A percentile compares a stretch with the other conserved stretches of the same genome.
phyloP scores from a whole-genome alignment of 2,329 filamentous ascomycete genomes.

The Anisogramma anomala region DNA sequence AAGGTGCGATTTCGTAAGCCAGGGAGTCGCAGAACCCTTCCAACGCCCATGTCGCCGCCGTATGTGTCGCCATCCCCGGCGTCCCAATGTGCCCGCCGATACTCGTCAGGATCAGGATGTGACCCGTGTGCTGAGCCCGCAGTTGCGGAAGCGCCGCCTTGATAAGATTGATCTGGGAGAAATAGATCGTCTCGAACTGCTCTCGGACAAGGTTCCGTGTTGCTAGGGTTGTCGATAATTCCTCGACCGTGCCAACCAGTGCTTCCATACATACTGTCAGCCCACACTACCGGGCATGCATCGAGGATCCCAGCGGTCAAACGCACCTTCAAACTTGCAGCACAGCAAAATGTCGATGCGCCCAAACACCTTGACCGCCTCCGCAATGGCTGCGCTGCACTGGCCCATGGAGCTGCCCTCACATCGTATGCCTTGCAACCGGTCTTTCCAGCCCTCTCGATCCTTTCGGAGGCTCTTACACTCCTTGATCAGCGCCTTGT shows the following conservation, averaged over 20 bases:
- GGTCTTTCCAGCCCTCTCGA: slow-evolving; percentile 68
- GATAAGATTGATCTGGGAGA: slow-evolving; percentile 92
- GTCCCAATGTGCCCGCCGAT: slow-evolving; percentile 89
- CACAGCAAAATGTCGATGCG: slow-evolving; percentile 83
- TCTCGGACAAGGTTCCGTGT: slow-evolving; percentile 73
- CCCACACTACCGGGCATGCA: neutral
- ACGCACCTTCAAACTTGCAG: slow-evolving; percentile 70
- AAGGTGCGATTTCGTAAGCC: slow-evolving; percentile 91
- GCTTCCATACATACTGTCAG: slow-evolving; percentile 34
- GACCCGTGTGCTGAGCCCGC: slow-evolving; percentile 68
- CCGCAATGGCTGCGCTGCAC: slow-evolving; percentile 76
- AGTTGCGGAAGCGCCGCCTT: slow-evolving; percentile 75
- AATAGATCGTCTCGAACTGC: slow-evolving; percentile 92
- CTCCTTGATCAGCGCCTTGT: slow-evolving; percentile 65
- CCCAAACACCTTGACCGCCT: slow-evolving; percentile 74
- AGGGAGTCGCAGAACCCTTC: slow-evolving; percentile 94
- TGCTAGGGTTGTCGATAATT: slow-evolving; percentile 61
- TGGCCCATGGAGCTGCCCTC: slow-evolving; percentile 53
- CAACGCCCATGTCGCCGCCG: slow-evolving; percentile 84
- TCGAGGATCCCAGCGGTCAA: neutral
- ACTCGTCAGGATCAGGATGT: slow-evolving; percentile 81
- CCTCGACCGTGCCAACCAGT: slow-evolving; percentile 82
- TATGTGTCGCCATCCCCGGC: slow-evolving; percentile 81
- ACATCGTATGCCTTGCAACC: slow-evolving; percentile 55
- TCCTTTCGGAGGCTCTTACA: slow-evolving; percentile 51